phyloP scores from a whole-genome alignment of 2,329 filamentous ascomycete genomes.

The Sporothrix brasiliensis region DNA sequence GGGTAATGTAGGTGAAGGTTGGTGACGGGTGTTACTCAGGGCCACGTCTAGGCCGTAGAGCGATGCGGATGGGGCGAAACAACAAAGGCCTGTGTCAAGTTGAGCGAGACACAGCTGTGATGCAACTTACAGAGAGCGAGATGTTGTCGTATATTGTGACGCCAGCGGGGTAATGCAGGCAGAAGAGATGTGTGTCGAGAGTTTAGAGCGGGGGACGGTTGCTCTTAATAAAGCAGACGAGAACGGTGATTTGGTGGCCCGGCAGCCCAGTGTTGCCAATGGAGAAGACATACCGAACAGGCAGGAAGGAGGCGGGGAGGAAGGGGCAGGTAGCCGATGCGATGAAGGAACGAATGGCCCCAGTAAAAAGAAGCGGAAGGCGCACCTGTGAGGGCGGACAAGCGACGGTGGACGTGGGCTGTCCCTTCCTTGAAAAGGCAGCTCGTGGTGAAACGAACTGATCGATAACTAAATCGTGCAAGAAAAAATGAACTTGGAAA shows the following conservation, averaged over 20 bases:
- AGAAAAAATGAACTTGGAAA: too few species aligned
- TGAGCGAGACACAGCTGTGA: slow-evolving; percentile 3
- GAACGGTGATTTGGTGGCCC: slow-evolving; percentile 28
- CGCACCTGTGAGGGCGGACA: slow-evolving; percentile 16
- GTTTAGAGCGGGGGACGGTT: slow-evolving; percentile 28
- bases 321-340: neutral
- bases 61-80: neutral
- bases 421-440: slow-evolving; percentile 26
- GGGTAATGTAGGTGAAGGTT: neutral
- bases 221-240: slow-evolving; percentile 31
- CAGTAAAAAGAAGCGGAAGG: slow-evolving; percentile 18
- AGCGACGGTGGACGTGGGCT: neutral
- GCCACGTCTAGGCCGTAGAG: slow-evolving; percentile 8
- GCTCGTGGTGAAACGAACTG: slow-evolving; percentile 12
- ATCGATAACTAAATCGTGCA: too few species aligned
- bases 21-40: slow-evolving; percentile 13
- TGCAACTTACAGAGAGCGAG: slow-evolving; percentile 28
- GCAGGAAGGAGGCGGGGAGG: neutral
- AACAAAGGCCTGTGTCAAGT: neutral
- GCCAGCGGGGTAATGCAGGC: slow-evolving; percentile 34
- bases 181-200: slow-evolving; percentile 26
- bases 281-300: slow-evolving; percentile 31
- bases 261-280: slow-evolving; percentile 29
- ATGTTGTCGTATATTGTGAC: slow-evolving; percentile 31
- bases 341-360: slow-evolving; percentile 22